Percentiles rank a stretch among this genome's conserved stretches.
phyloP scores from a whole-genome alignment of 1,284 basidiomycete species.

The Puccinia hordei region DNA sequence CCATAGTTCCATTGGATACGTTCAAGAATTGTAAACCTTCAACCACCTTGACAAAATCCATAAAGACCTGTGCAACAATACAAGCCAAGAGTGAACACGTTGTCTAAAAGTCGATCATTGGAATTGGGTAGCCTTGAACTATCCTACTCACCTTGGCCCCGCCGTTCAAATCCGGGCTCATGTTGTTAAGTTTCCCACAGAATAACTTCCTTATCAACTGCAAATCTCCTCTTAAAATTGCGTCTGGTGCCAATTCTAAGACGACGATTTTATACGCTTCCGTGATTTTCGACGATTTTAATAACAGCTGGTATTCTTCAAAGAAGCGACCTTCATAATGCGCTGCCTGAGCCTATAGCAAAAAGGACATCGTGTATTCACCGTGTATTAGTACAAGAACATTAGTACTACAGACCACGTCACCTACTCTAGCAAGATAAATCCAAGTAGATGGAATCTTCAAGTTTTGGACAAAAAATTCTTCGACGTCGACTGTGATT shows the following conservation, averaged over 20 bases:
- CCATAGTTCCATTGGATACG: neutral
- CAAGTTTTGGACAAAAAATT: slow-evolving; percentile 74
- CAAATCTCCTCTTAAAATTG: slow-evolving; percentile 76
- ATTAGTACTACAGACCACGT: neutral
- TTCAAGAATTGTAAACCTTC: slow-evolving; percentile 43
- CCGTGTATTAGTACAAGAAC: neutral
- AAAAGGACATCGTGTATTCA: slow-evolving; percentile 25
- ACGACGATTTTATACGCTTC: slow-evolving; percentile 78
- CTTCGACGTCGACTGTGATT: slow-evolving; percentile 70
- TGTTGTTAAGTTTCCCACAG: slow-evolving; percentile 54
- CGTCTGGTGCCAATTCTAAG: slow-evolving; percentile 83
- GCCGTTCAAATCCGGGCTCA: slow-evolving; percentile 57
- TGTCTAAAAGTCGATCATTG: neutral
- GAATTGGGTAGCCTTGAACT: neutral
- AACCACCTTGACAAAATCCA: slow-evolving; percentile 42
- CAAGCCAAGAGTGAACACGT: neutral
- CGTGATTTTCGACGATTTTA: slow-evolving; percentile 66
- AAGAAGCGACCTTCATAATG: slow-evolving; percentile 70
- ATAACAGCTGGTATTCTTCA: slow-evolving; percentile 75
- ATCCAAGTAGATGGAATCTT: slow-evolving; percentile 83
- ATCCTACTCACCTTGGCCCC: slow-evolving; percentile 56
- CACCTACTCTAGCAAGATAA: slow-evolving; percentile 75
- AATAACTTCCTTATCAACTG: slow-evolving; percentile 75
- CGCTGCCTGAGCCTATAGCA: slow-evolving; percentile 68
- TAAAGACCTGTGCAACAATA: slow-evolving; percentile 27